Base-by-base conservation (phyloP, 306 rosid species). In the Pterocarpus santalinus region DNA sequence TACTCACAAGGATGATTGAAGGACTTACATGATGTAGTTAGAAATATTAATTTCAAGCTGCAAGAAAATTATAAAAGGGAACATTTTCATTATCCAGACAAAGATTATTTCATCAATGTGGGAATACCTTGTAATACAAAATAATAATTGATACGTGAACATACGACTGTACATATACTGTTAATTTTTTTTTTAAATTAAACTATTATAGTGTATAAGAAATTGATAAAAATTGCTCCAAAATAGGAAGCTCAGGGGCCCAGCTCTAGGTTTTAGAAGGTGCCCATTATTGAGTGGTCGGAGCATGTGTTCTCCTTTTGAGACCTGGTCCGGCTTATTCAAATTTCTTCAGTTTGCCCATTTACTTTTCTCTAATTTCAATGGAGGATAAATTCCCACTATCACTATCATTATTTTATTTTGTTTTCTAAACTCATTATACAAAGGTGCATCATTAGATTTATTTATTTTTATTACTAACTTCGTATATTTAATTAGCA, bases 341-440 rank as follows among this genome's bases (percentile, higher is more conserved):
- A 11, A 11, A 36, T 43, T 46, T 77, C 57, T 53, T 39, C 16
- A 62, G 46, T 30, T 55, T 30, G 8, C 11, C n/a, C 16, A 2
- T 10, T 73, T 38, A 6, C 28, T 73, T 44, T 55, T 70, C 44
- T 36, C 64, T 70, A 70, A 78, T 78, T 69, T 14, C 28, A 22
- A 57, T 9, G 28, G 34, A 38, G n/a, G 22, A 55, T 32, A 75
- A 69, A 60, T 79, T 38, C 81, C 73, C 81, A 35, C 83, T 16
- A 43, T 52, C 73, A 65, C 77, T 33, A 56, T 47, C 71, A 58
- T 69, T 58, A 5, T 55, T 69, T 8, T 44, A 15, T 55, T n/a
- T 62, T 49, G 15, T 15, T 67, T 39, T 12, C 32, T 30, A 55
- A 69, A 79, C 63, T 32, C 7, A 71, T 49, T 13, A 51, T 47